phyloP scores from a whole-genome alignment of 2,329 filamentous ascomycete genomes.

The Aureobasidium sp. region DNA sequence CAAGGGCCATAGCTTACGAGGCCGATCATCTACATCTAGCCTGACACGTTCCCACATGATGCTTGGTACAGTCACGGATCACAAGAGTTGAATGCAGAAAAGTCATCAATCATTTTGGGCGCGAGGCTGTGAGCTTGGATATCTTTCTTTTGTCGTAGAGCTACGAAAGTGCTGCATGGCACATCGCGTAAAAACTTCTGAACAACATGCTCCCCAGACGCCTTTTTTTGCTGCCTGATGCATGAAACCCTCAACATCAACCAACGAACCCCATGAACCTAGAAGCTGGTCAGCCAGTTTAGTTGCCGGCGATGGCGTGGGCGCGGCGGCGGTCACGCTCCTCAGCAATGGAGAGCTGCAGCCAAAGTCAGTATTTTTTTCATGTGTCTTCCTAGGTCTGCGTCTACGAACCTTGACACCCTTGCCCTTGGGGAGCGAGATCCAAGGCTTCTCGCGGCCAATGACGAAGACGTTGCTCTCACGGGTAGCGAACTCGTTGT shows the following conservation, averaged over 20 bases:
- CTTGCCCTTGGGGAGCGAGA: constrained; percentile 99
- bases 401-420: constrained; percentile 69
- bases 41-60: neutral
- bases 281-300: constrained; percentile 9
- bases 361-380: constrained; percentile 16
- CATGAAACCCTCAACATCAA: constrained; percentile 13
- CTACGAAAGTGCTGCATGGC: constrained; percentile 13
- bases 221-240: constrained; percentile 15
- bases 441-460: constrained; percentile 96
- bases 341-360: constrained; percentile 86
- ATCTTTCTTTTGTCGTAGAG: constrained; percentile 15
- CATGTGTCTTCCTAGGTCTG: neutral
- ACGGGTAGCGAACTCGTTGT: constrained; percentile 99
- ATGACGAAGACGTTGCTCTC: constrained; percentile 99
- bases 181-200: constrained; percentile 7
- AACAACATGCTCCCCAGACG: constrained; percentile 14
- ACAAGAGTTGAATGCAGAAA: neutral
- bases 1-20: constrained; percentile 2
- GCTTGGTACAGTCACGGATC: neutral
- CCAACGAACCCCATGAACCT: constrained; percentile 10
- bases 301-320: constrained; percentile 42
- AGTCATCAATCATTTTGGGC: constrained; percentile 8
- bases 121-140: constrained; percentile 14
- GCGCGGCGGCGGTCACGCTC: constrained; percentile 97
- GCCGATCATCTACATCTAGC: neutral